phyloP scores from a whole-genome alignment of 179 eudicot genomes.

The Spinacia oleracea region DNA sequence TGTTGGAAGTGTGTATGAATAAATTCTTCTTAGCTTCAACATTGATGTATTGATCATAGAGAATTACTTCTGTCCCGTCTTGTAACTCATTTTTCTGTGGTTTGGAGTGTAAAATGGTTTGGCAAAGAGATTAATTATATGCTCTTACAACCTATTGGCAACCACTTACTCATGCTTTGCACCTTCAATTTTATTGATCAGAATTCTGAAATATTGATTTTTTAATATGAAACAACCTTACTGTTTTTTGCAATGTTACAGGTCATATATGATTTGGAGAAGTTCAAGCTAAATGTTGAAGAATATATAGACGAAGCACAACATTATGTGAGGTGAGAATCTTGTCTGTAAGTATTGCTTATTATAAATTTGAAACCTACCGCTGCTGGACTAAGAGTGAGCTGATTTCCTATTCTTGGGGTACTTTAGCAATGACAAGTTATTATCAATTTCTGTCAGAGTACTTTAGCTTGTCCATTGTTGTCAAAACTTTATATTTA shows the following conservation, averaged over 20 bases:
- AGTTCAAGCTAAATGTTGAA: slow-evolving; percentile 70
- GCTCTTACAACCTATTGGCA: neutral
- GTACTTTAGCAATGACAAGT: neutral
- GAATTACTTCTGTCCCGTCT: neutral
- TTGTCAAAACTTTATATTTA: neutral
- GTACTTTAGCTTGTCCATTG: neutral
- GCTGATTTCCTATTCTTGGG: neutral
- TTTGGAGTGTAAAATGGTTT: neutral
- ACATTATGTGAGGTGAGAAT: slow-evolving; percentile 62
- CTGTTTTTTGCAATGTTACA: slow-evolving; percentile 32
- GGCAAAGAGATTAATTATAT: neutral
- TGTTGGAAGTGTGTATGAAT: neutral
- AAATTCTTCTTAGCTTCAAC: neutral
- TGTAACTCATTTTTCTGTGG: neutral
- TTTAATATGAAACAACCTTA: neutral
- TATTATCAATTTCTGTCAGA: too few species aligned
- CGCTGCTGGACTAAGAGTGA: neutral
- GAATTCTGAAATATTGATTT: neutral
- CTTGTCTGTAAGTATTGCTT: neutral
- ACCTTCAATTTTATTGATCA: neutral
- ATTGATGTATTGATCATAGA: neutral
- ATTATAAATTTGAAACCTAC: neutral
- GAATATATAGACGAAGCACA: slow-evolving; percentile 59
- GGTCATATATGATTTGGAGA: slow-evolving; percentile 93
- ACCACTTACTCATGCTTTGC: neutral